Percentiles rank a stretch among this genome's conserved stretches.
Conservation (phyloP, 2,329 filamentous ascomycete genomes). For the Colletotrichum costaricense region DNA sequence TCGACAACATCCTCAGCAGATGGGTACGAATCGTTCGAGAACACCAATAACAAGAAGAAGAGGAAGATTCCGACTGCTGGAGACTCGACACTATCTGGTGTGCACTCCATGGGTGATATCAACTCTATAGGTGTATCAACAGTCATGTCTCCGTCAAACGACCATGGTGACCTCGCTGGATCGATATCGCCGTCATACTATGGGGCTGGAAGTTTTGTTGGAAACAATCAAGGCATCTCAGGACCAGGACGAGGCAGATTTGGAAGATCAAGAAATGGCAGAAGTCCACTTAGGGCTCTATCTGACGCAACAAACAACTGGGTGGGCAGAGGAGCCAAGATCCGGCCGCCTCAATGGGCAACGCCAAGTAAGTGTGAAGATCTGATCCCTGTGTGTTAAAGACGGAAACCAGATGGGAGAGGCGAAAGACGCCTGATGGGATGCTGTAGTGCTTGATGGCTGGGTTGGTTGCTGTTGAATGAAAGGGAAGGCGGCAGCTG, state of each 20-base stretch:
- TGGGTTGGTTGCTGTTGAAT: not conserved
- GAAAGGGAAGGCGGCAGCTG: not conserved
- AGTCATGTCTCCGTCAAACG: constrained; percentile 47
- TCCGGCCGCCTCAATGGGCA: constrained; percentile 57
- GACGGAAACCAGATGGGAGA: not conserved
- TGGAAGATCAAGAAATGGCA: constrained; percentile 72
- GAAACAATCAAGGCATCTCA: constrained; percentile 69
- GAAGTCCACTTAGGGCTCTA: constrained; percentile 71
- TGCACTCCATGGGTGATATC: constrained; percentile 50
- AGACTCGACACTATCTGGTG: constrained; percentile 61
- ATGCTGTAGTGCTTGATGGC: not conserved
- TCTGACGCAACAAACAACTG: constrained; percentile 69
- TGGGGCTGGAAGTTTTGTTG: constrained; percentile 62
- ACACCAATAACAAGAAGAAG: constrained; percentile 99
- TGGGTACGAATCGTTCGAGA: constrained; percentile 97
- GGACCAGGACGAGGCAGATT: constrained; percentile 88
- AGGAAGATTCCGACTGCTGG: constrained; percentile 94
- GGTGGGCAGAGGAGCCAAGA: constrained; percentile 60
- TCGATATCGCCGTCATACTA: constrained; percentile 49
- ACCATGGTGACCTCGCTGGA: constrained; percentile 45
- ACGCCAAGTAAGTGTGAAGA: constrained; percentile 55
- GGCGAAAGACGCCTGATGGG: not conserved
- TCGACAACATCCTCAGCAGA: constrained; percentile 81
- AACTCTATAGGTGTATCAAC: constrained; percentile 43
- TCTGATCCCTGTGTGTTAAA: not conserved